Conservation (phyloP, 495 filamentous ascomycete genomes). For the Penicillium ochrochloron region DNA sequence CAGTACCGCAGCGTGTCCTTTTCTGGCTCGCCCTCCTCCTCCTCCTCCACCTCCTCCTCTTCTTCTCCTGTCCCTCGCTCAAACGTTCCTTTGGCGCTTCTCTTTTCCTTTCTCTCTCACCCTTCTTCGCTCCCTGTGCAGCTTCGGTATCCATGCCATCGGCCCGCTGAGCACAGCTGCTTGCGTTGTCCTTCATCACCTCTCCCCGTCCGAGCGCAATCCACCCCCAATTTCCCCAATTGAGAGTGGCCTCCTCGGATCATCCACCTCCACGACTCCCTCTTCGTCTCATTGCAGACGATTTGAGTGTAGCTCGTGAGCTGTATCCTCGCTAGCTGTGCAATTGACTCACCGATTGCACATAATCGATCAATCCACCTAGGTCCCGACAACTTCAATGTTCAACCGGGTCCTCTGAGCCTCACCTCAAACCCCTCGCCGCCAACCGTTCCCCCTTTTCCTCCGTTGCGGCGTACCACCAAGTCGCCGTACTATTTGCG, state of each 20-base stretch:
- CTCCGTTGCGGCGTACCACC: constrained; percentile 20
- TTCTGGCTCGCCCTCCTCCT: constrained; percentile 26
- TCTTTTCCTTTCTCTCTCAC: constrained; percentile 15
- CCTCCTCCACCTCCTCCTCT: constrained; percentile 19
- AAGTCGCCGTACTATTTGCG: constrained; percentile 17
- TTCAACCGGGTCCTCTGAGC: constrained; percentile 14
- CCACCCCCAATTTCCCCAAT: constrained; percentile 10
- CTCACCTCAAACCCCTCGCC: constrained; percentile 3
- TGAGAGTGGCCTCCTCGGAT: constrained; percentile 12
- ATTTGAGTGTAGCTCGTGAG: background rate
- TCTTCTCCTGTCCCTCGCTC: constrained; percentile 27
- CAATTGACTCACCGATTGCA: constrained; percentile 8
- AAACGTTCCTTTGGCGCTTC: constrained; percentile 26
- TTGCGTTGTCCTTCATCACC: constrained; percentile 13
- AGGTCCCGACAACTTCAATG: constrained; percentile 18
- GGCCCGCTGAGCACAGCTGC: constrained; percentile 12
- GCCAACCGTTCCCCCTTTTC: constrained; percentile 10
- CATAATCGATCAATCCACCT: constrained; percentile 3
- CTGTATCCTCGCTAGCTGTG: background rate
- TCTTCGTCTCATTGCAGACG: background rate
- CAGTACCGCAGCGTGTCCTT: constrained; percentile 36
- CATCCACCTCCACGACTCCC: constrained; percentile 15
- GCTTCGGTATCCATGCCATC: constrained; percentile 13
- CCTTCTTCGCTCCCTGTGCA: constrained; percentile 12
- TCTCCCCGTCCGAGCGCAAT: constrained; percentile 22